Evolutionary conservation across 2,329 filamentous ascomycete species (phyloP).

Genomic region (Pezicula rhizophila): DNA sequence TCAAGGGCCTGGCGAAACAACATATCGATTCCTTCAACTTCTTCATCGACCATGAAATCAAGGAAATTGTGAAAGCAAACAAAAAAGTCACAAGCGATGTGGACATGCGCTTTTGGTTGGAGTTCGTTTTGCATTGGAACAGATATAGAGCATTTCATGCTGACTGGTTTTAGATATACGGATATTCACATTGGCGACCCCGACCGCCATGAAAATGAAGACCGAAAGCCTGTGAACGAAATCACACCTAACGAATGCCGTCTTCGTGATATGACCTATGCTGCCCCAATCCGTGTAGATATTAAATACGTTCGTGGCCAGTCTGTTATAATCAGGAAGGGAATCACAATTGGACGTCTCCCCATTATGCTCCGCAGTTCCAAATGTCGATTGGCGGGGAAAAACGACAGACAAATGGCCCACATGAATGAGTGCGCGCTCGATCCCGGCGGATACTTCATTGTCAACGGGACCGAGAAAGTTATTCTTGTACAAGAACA

Average conservation of each 20-base stretch:
- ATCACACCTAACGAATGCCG: constrained; percentile 96
- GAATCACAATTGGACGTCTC: constrained; percentile 80
- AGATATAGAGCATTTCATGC: background rate
- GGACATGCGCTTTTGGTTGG: constrained; percentile 86
- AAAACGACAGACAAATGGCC: constrained; percentile 83
- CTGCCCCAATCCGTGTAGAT: constrained; percentile 88
- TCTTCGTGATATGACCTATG: constrained; percentile 95
- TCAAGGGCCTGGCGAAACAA: constrained; percentile 93
- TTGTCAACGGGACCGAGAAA: constrained; percentile 96
- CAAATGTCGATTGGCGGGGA: constrained; percentile 80
- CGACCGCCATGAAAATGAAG: constrained; percentile 69
- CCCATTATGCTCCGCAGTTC: constrained; percentile 96
- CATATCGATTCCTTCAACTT: constrained; percentile 91
- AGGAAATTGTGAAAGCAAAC: constrained; percentile 92
- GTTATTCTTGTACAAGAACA: constrained; percentile 98
- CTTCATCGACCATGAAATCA: constrained; percentile 93
- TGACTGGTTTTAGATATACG: constrained; percentile 48
- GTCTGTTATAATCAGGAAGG: constrained; percentile 66
- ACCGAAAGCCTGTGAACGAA: constrained; percentile 62
- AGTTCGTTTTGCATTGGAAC: constrained; percentile 35
- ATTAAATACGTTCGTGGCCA: constrained; percentile 84
- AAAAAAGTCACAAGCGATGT: constrained; percentile 85
- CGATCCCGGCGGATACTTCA: constrained; percentile 96
- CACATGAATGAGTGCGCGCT: constrained; percentile 90
- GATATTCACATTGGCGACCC: constrained; percentile 85